These are phyloP conservation scores for Monotropa hypopitys DNA, from an alignment of 179 eudicot genomes.

Conservation along the genomic window DNA sequence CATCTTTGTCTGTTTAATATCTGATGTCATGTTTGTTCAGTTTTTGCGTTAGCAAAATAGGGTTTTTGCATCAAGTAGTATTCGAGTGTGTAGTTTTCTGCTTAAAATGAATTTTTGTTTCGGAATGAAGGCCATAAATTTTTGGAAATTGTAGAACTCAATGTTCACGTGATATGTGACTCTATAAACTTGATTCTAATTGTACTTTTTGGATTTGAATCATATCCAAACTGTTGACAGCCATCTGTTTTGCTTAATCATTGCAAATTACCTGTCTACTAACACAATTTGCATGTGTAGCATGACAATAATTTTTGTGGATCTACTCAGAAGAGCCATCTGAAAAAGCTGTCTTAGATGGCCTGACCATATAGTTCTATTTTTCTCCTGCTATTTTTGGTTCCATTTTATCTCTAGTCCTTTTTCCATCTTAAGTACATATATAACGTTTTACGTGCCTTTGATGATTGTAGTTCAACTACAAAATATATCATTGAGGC, in stretches of 20 bases:
- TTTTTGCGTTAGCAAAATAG: background rate
- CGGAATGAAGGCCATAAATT: background rate
- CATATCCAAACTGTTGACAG: background rate
- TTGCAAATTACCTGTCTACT: background rate
- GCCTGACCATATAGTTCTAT: background rate
- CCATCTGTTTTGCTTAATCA: background rate
- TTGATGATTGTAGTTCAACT: background rate
- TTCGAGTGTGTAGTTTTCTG: background rate
- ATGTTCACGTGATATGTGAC: background rate
- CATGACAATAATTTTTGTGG: background rate
- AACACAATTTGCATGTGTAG: background rate
- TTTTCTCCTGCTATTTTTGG: background rate
- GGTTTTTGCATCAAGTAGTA: background rate
- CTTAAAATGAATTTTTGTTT: background rate
- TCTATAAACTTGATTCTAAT: background rate
- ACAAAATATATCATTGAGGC: background rate
- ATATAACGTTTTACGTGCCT: background rate
- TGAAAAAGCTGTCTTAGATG: slow-evolving; percentile 1
- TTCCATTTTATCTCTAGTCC: background rate
- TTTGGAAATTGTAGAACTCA: background rate
- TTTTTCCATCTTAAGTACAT: background rate
- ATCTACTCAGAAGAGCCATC: background rate
- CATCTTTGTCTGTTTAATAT: background rate
- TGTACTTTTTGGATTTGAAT: background rate
- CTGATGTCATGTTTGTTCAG: background rate